Evolutionary conservation across 1,284 basidiomycete genomes (phyloP).

Genomic region (Puccinia novopanici): DNA sequence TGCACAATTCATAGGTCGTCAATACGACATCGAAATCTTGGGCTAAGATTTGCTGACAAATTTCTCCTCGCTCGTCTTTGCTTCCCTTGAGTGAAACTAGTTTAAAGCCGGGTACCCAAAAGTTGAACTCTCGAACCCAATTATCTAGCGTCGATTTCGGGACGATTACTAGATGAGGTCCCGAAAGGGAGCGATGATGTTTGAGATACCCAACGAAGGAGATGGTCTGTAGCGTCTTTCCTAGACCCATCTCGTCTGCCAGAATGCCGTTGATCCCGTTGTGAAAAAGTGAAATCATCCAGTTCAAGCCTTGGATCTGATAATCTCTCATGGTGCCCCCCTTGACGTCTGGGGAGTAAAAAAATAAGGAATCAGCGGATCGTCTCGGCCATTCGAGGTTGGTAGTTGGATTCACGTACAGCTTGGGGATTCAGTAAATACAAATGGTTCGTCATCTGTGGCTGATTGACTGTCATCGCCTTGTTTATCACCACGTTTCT

Average conservation of each 20-base stretch:
- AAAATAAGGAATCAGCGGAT: background rate
- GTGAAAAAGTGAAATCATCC: conserved; percentile 91
- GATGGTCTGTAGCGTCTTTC: conserved; percentile 97
- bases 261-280: conserved; percentile 91
- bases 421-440: conserved; percentile 86
- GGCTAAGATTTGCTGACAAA: conserved; percentile 78
- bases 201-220: too few relatives aligned
- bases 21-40: conserved; percentile 93
- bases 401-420: conserved; percentile 64
- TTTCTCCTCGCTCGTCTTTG: conserved; percentile 82
- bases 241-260: conserved; percentile 88
- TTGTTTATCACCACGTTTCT: conserved; percentile 43
- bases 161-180: conserved; percentile 92
- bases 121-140: conserved; percentile 89
- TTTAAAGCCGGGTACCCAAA: conserved; percentile 89
- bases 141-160: conserved; percentile 98
- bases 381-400: background rate
- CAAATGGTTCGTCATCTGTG: conserved; percentile 74
- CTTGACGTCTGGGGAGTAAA: conserved; percentile 63
- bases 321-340: conserved; percentile 87
- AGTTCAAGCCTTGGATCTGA: conserved; percentile 93
- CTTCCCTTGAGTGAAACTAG: conserved; percentile 79
- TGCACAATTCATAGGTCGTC: conserved; percentile 95
- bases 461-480: conserved; percentile 13
- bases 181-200: conserved; percentile 75